Evolutionary conservation across 768 basidiomycete species (phyloP).

Genomic region (Tricholoma saponaceum): DNA sequence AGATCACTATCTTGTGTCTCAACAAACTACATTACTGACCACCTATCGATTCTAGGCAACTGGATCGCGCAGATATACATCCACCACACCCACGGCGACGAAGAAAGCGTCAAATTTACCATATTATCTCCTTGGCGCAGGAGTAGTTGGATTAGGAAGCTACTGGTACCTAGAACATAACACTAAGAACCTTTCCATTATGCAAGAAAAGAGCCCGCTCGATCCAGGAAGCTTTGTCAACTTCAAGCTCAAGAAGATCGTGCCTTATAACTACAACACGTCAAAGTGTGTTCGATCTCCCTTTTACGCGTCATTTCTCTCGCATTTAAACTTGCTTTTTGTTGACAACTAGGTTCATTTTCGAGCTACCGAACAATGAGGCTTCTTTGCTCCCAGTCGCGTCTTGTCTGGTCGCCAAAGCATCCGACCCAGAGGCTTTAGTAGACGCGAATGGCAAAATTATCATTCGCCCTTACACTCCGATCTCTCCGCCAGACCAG

Average conservation of each 20-base stretch:
- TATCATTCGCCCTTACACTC: constrained; percentile 90
- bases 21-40: background rate
- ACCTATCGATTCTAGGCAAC: constrained; percentile 22
- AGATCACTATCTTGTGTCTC: constrained; percentile 5
- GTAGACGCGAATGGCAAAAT: constrained; percentile 81
- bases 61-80: constrained; percentile 40
- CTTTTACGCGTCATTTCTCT: background rate
- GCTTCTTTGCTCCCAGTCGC: constrained; percentile 77
- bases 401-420: constrained; percentile 73
- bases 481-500: constrained; percentile 72
- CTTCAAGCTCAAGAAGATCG: constrained; percentile 76
- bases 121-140: constrained; percentile 44
- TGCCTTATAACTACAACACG: constrained; percentile 94
- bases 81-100: constrained; percentile 38
- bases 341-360: constrained; percentile 53
- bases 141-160: constrained; percentile 36
- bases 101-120: constrained; percentile 48
- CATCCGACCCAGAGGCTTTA: constrained; percentile 61
- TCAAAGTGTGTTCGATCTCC: constrained; percentile 45
- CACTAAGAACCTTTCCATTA: constrained; percentile 16
- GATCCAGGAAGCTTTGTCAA: constrained; percentile 73
- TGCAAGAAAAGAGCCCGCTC: constrained; percentile 63
- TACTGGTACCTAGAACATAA: constrained; percentile 49
- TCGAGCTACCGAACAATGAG: constrained; percentile 75
- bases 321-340: background rate